phyloP scores from a whole-genome alignment of 768 basidiomycete genomes.

The Lepiota venenata region DNA sequence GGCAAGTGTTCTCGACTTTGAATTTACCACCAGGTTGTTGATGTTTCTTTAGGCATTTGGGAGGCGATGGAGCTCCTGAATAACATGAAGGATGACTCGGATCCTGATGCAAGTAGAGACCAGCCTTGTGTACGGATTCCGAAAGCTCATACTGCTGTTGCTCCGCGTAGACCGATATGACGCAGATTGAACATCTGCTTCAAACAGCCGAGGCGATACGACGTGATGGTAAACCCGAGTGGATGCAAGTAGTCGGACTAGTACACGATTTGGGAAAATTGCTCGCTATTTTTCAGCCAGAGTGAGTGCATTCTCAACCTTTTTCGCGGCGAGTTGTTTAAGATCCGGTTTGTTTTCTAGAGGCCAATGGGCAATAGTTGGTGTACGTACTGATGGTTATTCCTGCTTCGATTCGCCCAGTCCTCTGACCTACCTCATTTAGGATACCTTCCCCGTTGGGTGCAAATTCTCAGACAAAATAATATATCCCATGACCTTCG shows the following conservation, averaged over 20 bases:
- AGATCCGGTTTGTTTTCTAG: not conserved
- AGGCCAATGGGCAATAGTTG: constrained; percentile 96
- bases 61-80: constrained; percentile 86
- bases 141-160: constrained; percentile 19
- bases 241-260: constrained; percentile 91
- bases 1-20: not conserved
- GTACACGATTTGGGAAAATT: constrained; percentile 92
- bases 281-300: constrained; percentile 75
- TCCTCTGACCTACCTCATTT: constrained; percentile 5
- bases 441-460: constrained; percentile 71
- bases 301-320: constrained; percentile 21
- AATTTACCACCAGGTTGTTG: constrained; percentile 52
- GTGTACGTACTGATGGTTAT: constrained; percentile 42
- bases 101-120: constrained; percentile 66
- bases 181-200: constrained; percentile 88
- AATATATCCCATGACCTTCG: constrained; percentile 78
- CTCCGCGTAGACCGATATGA: constrained; percentile 55
- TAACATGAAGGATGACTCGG: constrained; percentile 85
- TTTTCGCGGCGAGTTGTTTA: not conserved
- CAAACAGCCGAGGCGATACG: constrained; percentile 93
- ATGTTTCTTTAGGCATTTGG: constrained; percentile 75
- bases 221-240: constrained; percentile 82
- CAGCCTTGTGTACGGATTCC: constrained; percentile 1
- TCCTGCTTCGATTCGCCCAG: constrained; percentile 11
- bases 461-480: constrained; percentile 84